Percentiles rank a stretch among this genome's conserved stretches.
Evolutionary conservation across 1,284 basidiomycete species (phyloP).

Genomic region (Ustilago cynodontis): DNA sequence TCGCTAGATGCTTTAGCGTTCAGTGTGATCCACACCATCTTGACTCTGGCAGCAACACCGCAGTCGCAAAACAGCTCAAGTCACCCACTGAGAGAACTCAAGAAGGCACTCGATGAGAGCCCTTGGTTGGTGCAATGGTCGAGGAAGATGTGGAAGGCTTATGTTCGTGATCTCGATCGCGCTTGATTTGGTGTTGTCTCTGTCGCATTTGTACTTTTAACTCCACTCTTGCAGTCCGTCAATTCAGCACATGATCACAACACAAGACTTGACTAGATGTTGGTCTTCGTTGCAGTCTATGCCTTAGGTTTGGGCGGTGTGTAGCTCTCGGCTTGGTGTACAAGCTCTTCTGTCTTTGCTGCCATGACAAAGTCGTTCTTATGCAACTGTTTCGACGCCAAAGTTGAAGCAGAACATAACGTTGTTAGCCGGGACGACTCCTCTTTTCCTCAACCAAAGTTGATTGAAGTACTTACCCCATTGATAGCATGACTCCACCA

Average conservation of each 20-base stretch:
- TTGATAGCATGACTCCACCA: constrained; percentile 69
- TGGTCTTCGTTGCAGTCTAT: constrained; percentile 4
- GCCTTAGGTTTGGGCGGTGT: constrained; percentile 42
- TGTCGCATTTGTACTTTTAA: constrained; percentile 7
- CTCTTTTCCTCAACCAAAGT: not conserved
- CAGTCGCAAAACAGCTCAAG: constrained; percentile 15
- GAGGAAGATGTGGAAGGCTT: constrained; percentile 40
- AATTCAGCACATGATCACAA: too few species aligned
- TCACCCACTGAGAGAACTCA: constrained; percentile 27
- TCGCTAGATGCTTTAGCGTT: constrained; percentile 55
- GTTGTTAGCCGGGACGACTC: not conserved
- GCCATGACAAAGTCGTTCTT: constrained; percentile 69
- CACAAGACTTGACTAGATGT: too few species aligned
- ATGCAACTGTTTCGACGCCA: constrained; percentile 53
- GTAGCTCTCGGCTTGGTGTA: constrained; percentile 50
- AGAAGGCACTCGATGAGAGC: constrained; percentile 41
- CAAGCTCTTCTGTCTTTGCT: constrained; percentile 64
- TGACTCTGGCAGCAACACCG: constrained; percentile 52
- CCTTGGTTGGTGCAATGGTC: constrained; percentile 49
- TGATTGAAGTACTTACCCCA: constrained; percentile 57
- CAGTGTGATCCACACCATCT: constrained; percentile 51
- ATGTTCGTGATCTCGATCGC: constrained; percentile 39
- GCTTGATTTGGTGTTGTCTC: constrained; percentile 2
- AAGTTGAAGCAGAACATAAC: not conserved
- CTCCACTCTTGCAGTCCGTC: not conserved